These are phyloP conservation scores for Fusarium newnesense DNA, from an alignment of 2,329 filamentous ascomycete species.

Conservation along the genomic window DNA sequence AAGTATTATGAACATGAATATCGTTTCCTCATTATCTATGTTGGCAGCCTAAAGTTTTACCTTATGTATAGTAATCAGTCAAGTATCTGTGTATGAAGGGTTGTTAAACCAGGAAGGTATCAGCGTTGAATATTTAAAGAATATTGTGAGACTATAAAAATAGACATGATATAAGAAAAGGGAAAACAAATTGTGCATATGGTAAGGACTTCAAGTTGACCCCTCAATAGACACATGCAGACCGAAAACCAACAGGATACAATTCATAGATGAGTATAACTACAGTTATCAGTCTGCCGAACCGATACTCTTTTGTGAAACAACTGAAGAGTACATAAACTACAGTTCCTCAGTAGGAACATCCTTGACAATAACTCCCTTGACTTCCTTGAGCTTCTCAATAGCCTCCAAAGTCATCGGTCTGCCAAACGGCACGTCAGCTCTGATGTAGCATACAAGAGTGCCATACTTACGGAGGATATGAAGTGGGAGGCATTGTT, in stretches of 20 bases:
- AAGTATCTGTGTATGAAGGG: fast-evolving
- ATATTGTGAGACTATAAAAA: fast-evolving
- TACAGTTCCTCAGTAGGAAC: background rate
- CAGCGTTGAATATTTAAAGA: fast-evolving
- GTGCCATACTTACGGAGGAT: background rate
- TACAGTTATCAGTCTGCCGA: fast-evolving
- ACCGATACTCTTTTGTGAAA: fast-evolving
- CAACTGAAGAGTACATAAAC: fast-evolving
- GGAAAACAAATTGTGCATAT: background rate
- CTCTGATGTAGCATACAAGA: fast-evolving
- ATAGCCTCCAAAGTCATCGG: slow-evolving; percentile 17
- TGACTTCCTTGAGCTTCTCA: slow-evolving; percentile 12
- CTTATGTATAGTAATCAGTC: fast-evolving
- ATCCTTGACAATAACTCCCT: background rate
- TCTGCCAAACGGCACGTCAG: background rate
- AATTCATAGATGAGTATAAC: background rate
- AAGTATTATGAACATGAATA: background rate
- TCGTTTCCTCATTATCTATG: background rate
- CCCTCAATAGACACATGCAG: fast-evolving
- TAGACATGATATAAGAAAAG: fast-evolving
- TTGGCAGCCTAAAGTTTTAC: fast-evolving
- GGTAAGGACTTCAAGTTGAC: fast-evolving
- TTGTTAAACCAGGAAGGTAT: fast-evolving
- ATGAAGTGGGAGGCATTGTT: slow-evolving; percentile 6
- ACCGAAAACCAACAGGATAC: fast-evolving